Base-by-base conservation (phyloP, 768 basidiomycete species). In the Coprinopsis cinerea region DNA sequence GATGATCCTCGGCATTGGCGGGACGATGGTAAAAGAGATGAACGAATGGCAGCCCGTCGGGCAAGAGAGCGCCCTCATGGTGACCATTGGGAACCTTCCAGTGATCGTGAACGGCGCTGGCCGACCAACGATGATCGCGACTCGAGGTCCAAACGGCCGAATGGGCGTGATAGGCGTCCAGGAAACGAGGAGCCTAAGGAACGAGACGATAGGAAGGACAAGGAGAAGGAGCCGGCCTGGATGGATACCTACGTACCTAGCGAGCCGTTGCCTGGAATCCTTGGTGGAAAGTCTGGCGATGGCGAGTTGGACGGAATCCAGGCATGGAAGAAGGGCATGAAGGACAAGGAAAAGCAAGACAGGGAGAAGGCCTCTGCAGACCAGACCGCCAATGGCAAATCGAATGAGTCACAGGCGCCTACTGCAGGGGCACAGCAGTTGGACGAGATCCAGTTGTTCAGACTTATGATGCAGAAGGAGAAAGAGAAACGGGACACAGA, bases 181-280 rank as follows among this genome's bases (percentile, higher is more conserved):
- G 57, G 58, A 23, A 45, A 51, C 17, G 76, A 75, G 15, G 73
- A 77, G n/a, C 67, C 60, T 13, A 77, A 70, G 46, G 76, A 76
- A 35, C 67, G 68, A 47, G 76, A 78, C n/a, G 72, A 77, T 23
- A 64, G 67, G 44, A 73, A 76, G 49, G 82, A 82, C 56, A 81
- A 79, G 57, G 90, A 92, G 69, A 89, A 86, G 59, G 90, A 92
- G 61, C 90, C 89, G 20, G 89, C 89, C 15, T 92, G 89, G 89
- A 92, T 92, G 89, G 90, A 91, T 55, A 82, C 86, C 17, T 90
- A 89, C 61, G 76, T 90, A 53, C 88, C 88, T 11, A 74, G 68
- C 44, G 74, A 74, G 20, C 63, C 79, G 15, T 69, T 67, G 26
- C 68, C 71, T 41, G 85, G 83, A 13, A 81, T 88, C 47, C 71